Base-by-base conservation (phyloP, 768 basidiomycete genomes). In the Fistulinella prunicolor region DNA sequence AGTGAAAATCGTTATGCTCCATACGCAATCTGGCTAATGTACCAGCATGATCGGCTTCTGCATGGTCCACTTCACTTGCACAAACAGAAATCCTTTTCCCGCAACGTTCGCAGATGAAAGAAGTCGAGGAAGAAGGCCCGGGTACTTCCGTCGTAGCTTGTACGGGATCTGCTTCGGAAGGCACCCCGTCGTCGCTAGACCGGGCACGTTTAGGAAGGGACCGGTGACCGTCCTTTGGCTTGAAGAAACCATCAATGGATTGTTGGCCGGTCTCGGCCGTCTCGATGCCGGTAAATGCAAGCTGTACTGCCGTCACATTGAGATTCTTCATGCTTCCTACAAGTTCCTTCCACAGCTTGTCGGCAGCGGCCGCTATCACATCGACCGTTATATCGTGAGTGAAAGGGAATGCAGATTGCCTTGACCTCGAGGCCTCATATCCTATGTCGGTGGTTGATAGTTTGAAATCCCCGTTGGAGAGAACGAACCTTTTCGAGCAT, bases 1-100 rank as follows among this genome's bases (percentile, higher is more conserved):
- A 82, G 65, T 97, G 94, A 65, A 82, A 96, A 67, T 96, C 94
- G 29, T 81, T 77, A 57, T 97, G 94, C 61, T 96, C 94, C 65
- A 77, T 56, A 45, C 73, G 73, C 46, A 80, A 60, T 50, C 66
- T 66, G 6, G 65, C 70, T 30, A 85, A 56, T 53, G 68, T 71
- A 41, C 58, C 54, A n/a, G 54, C 60, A 24, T 37, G 55, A 5
- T 60, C n/a, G n/a, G n/a, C 73, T 44, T 60, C 67, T 42, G 51
- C 44, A 37, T 46, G 49, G 23, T 43, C 44, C 23, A 44, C 19
- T 41, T 51, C 51, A 38, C 48, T 59, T 37, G 58, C 58, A 30
- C 65, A 55, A 35, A 76, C 58, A 24, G 64, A 47, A 21, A 84
- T 68, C 23, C 59, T 71, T 62, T 77, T 75, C 26, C 70, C 69